These are phyloP conservation scores for Pseudogymnoascus destructans DNA, from an alignment of 2,329 filamentous ascomycete genomes.

Conservation along the genomic window DNA sequence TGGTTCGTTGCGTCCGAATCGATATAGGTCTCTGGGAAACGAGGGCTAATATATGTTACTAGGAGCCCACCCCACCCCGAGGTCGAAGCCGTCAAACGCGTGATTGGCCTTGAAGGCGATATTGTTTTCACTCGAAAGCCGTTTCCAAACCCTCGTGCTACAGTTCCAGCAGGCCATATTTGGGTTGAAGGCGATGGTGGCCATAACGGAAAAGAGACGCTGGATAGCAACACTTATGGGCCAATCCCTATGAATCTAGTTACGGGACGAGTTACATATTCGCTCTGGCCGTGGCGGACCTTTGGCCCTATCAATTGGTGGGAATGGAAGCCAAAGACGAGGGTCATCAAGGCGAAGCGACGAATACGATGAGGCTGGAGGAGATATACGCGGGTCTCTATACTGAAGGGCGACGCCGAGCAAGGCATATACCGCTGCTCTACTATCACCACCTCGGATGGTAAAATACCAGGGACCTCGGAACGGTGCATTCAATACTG, in stretches of 20 bases:
- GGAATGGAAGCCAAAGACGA: constrained; percentile 33
- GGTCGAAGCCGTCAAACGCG: constrained; percentile 61
- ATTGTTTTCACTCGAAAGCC: constrained; percentile 52
- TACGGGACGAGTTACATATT: constrained; percentile 57
- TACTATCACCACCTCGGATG: not conserved
- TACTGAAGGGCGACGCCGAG: not conserved
- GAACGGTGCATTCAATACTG: not conserved
- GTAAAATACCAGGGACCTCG: not conserved
- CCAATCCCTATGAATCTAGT: constrained; percentile 66
- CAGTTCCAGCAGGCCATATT: constrained; percentile 70
- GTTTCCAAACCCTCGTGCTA: constrained; percentile 41
- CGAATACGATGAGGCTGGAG: constrained; percentile 7
- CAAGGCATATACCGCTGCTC: not conserved
- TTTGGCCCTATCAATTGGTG: constrained; percentile 45
- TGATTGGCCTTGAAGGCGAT: constrained; percentile 73
- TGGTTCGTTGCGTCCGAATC: constrained; percentile 32
- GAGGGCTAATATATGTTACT: not conserved
- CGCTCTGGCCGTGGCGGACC: constrained; percentile 55
- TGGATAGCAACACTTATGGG: constrained; percentile 85
- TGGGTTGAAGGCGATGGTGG: constrained; percentile 89
- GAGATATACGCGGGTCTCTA: not conserved
- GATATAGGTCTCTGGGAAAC: not conserved
- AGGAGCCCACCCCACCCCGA: constrained; percentile 63
- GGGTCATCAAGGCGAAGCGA: constrained; percentile 28
- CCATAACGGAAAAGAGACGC: constrained; percentile 45